Base-by-base conservation (phyloP, 805 yeast genomes). In the Wickerhamiella australiensis region DNA sequence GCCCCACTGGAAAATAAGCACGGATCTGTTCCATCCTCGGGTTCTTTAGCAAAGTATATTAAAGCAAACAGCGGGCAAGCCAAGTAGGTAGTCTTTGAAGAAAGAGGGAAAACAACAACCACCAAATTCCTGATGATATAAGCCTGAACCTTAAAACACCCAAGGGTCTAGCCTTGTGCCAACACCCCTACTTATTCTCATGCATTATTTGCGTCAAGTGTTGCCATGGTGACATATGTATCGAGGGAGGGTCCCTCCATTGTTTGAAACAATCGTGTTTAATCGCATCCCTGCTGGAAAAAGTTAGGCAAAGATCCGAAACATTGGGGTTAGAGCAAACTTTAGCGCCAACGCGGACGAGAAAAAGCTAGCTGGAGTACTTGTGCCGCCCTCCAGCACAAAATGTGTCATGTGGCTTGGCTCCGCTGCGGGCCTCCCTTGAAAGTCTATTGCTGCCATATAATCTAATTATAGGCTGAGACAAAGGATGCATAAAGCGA, bases 1-100 rank as follows among this genome's bases (percentile, higher is more conserved):
- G 31, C 5, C 44, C 44, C 9, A 41, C 44, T 7, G 44, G 44
- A 21, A 41, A 41, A 23, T 41, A 41, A 23, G 44, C 21, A 20
- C 31, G 20, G 9, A 25, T 41, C n/a, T 41, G 31, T 9, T 41
- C 44, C 44, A 41, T 41, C 12, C 38, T 17, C 6, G 7, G 5
- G 38, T 5, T n/a, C n/a, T 11, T 29, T 29, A 29, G 33, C 33
- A 29, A 29, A 29, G n/a, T 29, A 11, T 29, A 5, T 5, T 11
- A 29, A 29, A 29, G 33, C 33, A 29, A 29, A 7, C n/a, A 11
- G 33, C 13, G 33, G 13, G 33, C n/a, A 29, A 6, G 33, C 5
- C 33, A n/a, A 29, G n/a, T n/a, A n/a, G n/a, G n/a, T n/a, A n/a
- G n/a, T n/a, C n/a, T n/a, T n/a, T n/a, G n/a, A n/a, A n/a, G n/a